A percentile compares a stretch with the other conserved stretches of the same genome.
Evolutionary conservation across 176 grass and related monocot species (phyloP).

Genomic region (Oryza australiensis): DNA sequence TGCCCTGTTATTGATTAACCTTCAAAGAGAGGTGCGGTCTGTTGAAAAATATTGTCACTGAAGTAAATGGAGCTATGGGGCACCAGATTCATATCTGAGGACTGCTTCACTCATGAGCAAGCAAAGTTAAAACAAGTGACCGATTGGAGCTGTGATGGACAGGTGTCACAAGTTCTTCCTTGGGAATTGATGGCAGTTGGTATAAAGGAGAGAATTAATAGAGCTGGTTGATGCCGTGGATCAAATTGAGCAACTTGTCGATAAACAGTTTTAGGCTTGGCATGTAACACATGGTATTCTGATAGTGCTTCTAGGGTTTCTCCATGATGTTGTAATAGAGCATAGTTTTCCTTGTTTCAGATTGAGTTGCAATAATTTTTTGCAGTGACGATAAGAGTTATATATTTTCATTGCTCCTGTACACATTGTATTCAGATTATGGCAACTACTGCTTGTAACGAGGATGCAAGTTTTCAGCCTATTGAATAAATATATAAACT

Average conservation of each 20-base stretch:
- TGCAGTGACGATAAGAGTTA: constrained; percentile 24
- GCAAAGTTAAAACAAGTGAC: constrained; percentile 11
- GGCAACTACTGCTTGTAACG: background rate
- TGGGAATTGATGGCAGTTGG: background rate
- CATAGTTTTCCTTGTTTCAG: background rate
- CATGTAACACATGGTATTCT: constrained; percentile 19
- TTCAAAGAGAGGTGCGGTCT: background rate
- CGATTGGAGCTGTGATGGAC: background rate
- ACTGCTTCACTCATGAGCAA: constrained; percentile 3
- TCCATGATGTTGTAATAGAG: constrained; percentile 44
- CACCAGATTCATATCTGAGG: background rate
- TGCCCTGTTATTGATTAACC: background rate
- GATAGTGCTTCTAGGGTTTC: constrained; percentile 15
- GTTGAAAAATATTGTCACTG: constrained; percentile 11
- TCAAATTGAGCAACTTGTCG: constrained; percentile 22
- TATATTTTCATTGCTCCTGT: constrained; percentile 42
- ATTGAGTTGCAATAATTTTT: constrained; percentile 35
- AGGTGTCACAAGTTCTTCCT: constrained; percentile 7
- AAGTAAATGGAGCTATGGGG: constrained; percentile 1
- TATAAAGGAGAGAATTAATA: constrained; percentile 4
- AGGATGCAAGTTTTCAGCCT: background rate
- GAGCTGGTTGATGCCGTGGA: constrained; percentile 5
- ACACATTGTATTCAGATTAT: constrained; percentile 40
- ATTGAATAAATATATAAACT: constrained; percentile 22
- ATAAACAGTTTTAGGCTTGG: constrained; percentile 15